Evolutionary conservation across 805 yeast species (phyloP), one percentile per base, ranked within the genome.

Genomic region (Hanseniaspora occidentalis): DNA sequence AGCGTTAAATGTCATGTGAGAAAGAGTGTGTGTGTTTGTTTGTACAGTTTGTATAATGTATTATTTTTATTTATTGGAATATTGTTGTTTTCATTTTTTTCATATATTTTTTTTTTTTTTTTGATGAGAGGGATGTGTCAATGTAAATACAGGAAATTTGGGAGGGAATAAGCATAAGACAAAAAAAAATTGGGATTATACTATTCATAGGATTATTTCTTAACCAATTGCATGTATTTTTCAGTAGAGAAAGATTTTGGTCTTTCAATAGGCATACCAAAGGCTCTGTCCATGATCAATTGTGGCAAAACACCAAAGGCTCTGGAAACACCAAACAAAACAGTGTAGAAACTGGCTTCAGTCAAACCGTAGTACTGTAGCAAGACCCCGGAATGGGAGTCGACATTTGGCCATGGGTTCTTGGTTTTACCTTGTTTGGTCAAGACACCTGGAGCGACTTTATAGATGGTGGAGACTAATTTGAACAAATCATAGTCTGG

Each of bases 211-310:
- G 18, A 6, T 16, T 31, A 31, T 16, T 61, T 57, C 50, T 73
- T 69, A 57, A 80, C 94, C 62, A 84, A 68, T 71, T 84, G 85
- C 60, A 76, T 78, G 72, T 81, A 84, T 69, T 85, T 85, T 68
- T 84, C 89, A 50, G 95, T 84, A 46, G 94, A 83, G 84, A 85
- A 84, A 47, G 94, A 79, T 69, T 82, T 82, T 67, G 92, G 92
- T 70, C 94, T 80, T 70, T 82, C 94, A 58, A 82, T 79, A 53
- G 94, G 78, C 51, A 74, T 62, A 57, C 92, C 92, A 46, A 77
- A 66, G 52, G 86, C 88, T 62, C 94, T 75, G 69, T 82, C 92
- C 56, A 78, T 76, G 65, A 82, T 80, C 65, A 81, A 69, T 69
- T 83, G 92, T 47, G 92, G 86, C 56, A 82, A 69, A 42, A 80